A percentile compares a stretch with the other conserved stretches of the same genome.
Evolutionary conservation across 108 stramenopile species (phyloP).

Genomic region (Cylindrotheca closterium): DNA sequence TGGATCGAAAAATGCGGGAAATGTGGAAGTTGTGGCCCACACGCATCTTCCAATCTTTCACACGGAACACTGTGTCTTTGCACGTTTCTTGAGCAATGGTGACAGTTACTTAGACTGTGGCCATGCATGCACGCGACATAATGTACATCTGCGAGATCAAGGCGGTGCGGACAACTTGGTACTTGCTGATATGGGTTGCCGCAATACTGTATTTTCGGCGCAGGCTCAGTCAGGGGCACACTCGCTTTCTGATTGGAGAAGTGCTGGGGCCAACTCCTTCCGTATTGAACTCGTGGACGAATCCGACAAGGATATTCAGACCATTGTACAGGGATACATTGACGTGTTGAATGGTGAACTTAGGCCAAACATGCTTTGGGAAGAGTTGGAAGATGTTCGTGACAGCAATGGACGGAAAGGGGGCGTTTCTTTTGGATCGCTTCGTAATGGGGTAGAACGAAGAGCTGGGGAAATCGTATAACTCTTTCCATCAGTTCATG

Average conservation of each 20-base stretch:
- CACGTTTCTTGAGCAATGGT: conserved; percentile 65
- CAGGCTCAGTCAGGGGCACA: conserved; percentile 66
- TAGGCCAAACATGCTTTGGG: conserved; percentile 42
- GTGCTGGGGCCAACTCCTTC: conserved; percentile 49
- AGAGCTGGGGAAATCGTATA: conserved; percentile 48
- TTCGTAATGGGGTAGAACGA: conserved; percentile 45
- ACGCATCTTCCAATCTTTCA: conserved; percentile 78
- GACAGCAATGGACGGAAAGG: conserved; percentile 61
- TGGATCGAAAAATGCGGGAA: conserved; percentile 14
- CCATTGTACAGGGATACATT: conserved; percentile 49
- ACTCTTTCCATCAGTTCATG: too few relatives aligned
- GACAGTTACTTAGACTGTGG: conserved; percentile 79
- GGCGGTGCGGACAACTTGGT: conserved; percentile 71
- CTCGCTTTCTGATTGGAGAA: conserved; percentile 48
- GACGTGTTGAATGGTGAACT: conserved; percentile 31
- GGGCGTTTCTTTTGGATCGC: conserved; percentile 49
- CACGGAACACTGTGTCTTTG: conserved; percentile 80
- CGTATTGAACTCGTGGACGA: conserved; percentile 80
- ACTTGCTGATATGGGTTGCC: conserved; percentile 80
- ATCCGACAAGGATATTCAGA: conserved; percentile 35
- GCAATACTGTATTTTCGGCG: conserved; percentile 77
- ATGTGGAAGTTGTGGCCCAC: conserved; percentile 70
- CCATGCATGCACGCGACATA: conserved; percentile 73
- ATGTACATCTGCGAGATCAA: conserved; percentile 71
- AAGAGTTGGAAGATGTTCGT: conserved; percentile 31